phyloP scores from a whole-genome alignment of 2,329 filamentous ascomycete species.

The Cadophora malorum region DNA sequence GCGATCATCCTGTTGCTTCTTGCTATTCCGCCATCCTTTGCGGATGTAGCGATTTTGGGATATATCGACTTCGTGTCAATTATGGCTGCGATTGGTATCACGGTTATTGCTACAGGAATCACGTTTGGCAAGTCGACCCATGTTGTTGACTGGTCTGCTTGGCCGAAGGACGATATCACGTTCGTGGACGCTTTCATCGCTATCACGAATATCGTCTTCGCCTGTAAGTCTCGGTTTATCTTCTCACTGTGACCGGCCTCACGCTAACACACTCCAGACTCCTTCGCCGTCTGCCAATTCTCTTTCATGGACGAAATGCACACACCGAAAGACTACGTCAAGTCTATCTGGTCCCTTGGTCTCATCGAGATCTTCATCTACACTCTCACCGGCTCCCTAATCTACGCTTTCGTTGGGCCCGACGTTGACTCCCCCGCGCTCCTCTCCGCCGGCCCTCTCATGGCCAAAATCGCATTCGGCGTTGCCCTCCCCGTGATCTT shows the following conservation, averaged over 20 bases:
- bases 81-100: slow-evolving; percentile 57
- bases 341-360: slow-evolving; percentile 56
- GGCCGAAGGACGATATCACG: slow-evolving; percentile 43
- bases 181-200: slow-evolving; percentile 56
- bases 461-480: slow-evolving; percentile 65
- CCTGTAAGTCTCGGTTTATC: slow-evolving; percentile 48
- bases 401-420: slow-evolving; percentile 65
- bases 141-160: slow-evolving; percentile 35
- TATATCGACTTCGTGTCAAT: slow-evolving; percentile 58
- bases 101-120: slow-evolving; percentile 62
- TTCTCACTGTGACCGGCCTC: too few relatives aligned
- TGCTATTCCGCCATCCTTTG: slow-evolving; percentile 63
- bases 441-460: slow-evolving; percentile 55
- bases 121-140: slow-evolving; percentile 15
- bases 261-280: slow-evolving; percentile 29
- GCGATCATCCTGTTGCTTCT: slow-evolving; percentile 57
- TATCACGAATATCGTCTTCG: slow-evolving; percentile 65
- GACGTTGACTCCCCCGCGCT: slow-evolving; percentile 64
- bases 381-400: slow-evolving; percentile 60
- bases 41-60: slow-evolving; percentile 60
- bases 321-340: slow-evolving; percentile 46
- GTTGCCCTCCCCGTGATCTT: slow-evolving; percentile 67
- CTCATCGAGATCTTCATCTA: slow-evolving; percentile 61
- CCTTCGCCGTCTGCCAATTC: slow-evolving; percentile 44
- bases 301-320: slow-evolving; percentile 44